Conservation (phyloP, 768 basidiomycete species). For the Brasilioporus rufonigricans region DNA sequence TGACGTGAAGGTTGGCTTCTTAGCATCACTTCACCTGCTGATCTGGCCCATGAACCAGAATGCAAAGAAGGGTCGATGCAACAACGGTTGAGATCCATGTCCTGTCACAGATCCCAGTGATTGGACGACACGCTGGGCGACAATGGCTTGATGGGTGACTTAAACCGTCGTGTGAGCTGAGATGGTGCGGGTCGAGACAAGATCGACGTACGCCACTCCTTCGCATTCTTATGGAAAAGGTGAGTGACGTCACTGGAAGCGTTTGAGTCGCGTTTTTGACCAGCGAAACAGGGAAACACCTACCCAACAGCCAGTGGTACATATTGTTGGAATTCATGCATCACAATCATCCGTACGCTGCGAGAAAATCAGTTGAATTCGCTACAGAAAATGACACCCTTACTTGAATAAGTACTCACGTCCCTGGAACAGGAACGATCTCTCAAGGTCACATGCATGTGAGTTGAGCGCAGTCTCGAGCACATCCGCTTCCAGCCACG, state of each 20-base stretch:
- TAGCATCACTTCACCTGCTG: slow-evolving; percentile 40
- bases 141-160: slow-evolving; percentile 61
- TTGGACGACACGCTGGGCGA: slow-evolving; percentile 58
- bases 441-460: slow-evolving; percentile 67
- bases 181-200: slow-evolving; percentile 5
- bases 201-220: slow-evolving; percentile 61
- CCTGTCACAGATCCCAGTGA: slow-evolving; percentile 64
- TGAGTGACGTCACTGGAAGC: slow-evolving; percentile 42
- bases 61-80: slow-evolving; percentile 61
- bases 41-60: slow-evolving; percentile 80
- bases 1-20: slow-evolving; percentile 3
- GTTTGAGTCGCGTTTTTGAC: neutral
- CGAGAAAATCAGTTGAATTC: slow-evolving; percentile 1
- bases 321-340: slow-evolving; percentile 65
- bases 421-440: slow-evolving; percentile 65
- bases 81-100: slow-evolving; percentile 41
- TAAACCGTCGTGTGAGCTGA: slow-evolving; percentile 8
- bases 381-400: slow-evolving; percentile 25
- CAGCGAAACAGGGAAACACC: slow-evolving; percentile 18
- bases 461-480: slow-evolving; percentile 61
- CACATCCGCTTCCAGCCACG: slow-evolving; percentile 68
- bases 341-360: slow-evolving; percentile 69
- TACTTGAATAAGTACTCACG: slow-evolving; percentile 79
- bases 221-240: slow-evolving; percentile 54
- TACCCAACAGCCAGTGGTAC: slow-evolving; percentile 59